Percentiles rank a stretch among this genome's conserved stretches.
phyloP scores from a whole-genome alignment of 495 filamentous ascomycete genomes.

The Parmelia sp. region DNA sequence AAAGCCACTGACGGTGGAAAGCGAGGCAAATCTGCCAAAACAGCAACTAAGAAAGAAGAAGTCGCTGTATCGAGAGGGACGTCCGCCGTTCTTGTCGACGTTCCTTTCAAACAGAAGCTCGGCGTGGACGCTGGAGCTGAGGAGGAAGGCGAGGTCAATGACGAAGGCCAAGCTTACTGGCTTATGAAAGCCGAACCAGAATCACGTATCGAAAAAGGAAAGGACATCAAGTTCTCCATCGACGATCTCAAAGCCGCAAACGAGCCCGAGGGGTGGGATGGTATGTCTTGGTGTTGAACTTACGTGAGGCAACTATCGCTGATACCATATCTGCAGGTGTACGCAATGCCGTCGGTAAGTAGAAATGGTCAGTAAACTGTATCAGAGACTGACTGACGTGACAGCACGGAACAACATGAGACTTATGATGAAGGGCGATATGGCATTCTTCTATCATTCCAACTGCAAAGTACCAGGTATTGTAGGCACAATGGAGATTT shows the following conservation, averaged over 20 bases:
- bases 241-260: conserved; percentile 70
- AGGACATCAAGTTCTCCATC: conserved; percentile 89
- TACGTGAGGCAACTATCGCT: background rate
- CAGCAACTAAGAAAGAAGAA: background rate
- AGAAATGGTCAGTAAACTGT: background rate
- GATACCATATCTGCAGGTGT: conserved; percentile 36
- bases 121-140: background rate
- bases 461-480: conserved; percentile 88
- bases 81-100: background rate
- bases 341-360: conserved; percentile 50
- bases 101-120: background rate
- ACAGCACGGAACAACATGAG: conserved; percentile 78
- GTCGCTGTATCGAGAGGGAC: background rate
- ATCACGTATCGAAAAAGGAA: conserved; percentile 74
- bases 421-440: conserved; percentile 83
- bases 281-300: background rate
- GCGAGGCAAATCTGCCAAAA: conserved; percentile 9
- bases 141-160: conserved; percentile 8
- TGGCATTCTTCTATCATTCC: conserved; percentile 97
- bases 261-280: conserved; percentile 79
- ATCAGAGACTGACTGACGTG: background rate
- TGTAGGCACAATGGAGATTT: conserved; percentile 90
- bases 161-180: conserved; percentile 30
- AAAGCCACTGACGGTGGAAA: conserved; percentile 14
- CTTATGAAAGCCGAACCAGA: conserved; percentile 94